A percentile compares a stretch with the other conserved stretches of the same genome.
Evolutionary conservation across 495 filamentous ascomycete species (phyloP).

Genomic region (Cenococcum geophilum): DNA sequence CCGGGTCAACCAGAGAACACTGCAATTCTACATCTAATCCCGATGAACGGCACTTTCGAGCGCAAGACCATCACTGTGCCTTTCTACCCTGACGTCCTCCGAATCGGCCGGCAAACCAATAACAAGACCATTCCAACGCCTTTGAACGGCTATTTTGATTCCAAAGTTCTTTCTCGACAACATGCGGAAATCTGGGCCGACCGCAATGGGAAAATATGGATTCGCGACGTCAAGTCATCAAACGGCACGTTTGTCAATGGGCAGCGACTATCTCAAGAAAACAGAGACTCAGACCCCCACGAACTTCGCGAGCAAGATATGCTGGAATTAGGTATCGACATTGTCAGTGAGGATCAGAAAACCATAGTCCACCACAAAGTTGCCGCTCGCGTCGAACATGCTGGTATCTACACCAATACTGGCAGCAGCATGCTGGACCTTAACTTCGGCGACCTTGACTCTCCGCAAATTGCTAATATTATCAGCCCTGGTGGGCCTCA

Average conservation of each 20-base stretch:
- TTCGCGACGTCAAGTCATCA: slow-evolving; percentile 94
- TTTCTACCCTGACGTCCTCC: slow-evolving; percentile 77
- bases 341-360: slow-evolving; percentile 96
- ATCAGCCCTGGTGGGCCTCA: slow-evolving; percentile 56
- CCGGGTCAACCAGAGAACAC: slow-evolving; percentile 52
- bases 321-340: slow-evolving; percentile 92
- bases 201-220: slow-evolving; percentile 81
- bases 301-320: slow-evolving; percentile 83
- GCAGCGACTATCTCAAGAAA: slow-evolving; percentile 81
- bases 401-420: slow-evolving; percentile 60
- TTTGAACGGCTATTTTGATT: slow-evolving; percentile 92
- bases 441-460: slow-evolving; percentile 82
- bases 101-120: slow-evolving; percentile 95
- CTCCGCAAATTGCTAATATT: slow-evolving; percentile 59
- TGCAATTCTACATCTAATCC: slow-evolving; percentile 73
- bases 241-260: slow-evolving; percentile 98
- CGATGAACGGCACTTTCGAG: slow-evolving; percentile 92
- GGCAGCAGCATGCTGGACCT: slow-evolving; percentile 72
- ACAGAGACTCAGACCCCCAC: slow-evolving; percentile 89
- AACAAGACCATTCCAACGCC: slow-evolving; percentile 87
- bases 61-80: slow-evolving; percentile 91
- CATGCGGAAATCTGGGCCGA: slow-evolving; percentile 97
- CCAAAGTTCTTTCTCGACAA: slow-evolving; percentile 91
- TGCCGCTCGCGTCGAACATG: slow-evolving; percentile 90
- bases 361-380: slow-evolving; percentile 98